Evolutionary conservation across 73 alveolate genomes (phyloP), one percentile per base, ranked within the genome.

Genomic region (Paramecium primaurelia): DNA sequence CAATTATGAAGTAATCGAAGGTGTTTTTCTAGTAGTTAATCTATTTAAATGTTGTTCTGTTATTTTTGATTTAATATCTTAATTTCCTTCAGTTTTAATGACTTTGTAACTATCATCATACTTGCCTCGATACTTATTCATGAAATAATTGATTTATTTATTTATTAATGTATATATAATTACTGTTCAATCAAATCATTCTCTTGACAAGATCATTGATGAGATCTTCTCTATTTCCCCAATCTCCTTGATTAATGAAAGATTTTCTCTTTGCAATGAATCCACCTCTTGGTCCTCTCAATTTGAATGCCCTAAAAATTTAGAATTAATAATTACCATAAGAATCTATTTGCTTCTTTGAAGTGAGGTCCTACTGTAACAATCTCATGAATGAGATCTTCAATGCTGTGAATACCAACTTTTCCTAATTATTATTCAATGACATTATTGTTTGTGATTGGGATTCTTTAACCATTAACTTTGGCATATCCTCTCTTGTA

Each of bases 161-260:
- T 54, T 54, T 54, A 54, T 54, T 54, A 54, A 54, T 54, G 69
- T 54, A 54, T 54, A 54, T 54, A 54, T 54, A 51, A 54, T 54
- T 54, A 54, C 69, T 54, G 32, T 54, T 54, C 36, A 54, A 54
- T 64, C 97, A 97, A 71, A 96, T 93, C 99, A 97, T 97, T 86
- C 97, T 94, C 94, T 93, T 92, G 93, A 96, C 96, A 86, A 97
- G 92, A 86, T 96, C 95, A 95, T 97, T 96, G 95, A 97, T 97
- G 87, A 80, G 96, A 92, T 91, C 97, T 93, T 97, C 99, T 96
- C 99, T 97, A 96, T 97, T 97, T 86, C 99, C 99, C 97, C 97
- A 97, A 95, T 93, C 98, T 58, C 99, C 99, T 14, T 97, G 96
- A 58, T 95, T 93, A 60, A 64, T 92, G 96, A 83, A 97, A 28